Percentiles rank a stretch among this genome's conserved stretches.
phyloP scores from a whole-genome alignment of 495 filamentous ascomycete species.

The Neurospora tetraspora region DNA sequence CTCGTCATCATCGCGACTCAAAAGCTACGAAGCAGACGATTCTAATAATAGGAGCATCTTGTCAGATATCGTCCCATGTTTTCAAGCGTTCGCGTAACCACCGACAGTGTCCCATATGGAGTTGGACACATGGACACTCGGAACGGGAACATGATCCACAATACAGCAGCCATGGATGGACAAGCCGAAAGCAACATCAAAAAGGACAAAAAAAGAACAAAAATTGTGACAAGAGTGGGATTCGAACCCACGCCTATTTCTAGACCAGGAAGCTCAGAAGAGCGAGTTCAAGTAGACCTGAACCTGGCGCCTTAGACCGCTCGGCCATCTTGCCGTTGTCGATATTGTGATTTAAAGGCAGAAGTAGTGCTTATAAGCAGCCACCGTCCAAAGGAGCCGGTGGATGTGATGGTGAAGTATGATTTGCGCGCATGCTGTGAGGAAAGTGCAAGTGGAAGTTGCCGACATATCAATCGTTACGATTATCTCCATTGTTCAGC shows the following conservation, averaged over 20 bases:
- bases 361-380: background rate
- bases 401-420: background rate
- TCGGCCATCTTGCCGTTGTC: background rate
- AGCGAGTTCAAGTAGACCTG: background rate
- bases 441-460: background rate
- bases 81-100: background rate
- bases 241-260: conserved; percentile 9
- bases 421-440: background rate
- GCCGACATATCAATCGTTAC: background rate
- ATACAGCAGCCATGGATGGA: background rate
- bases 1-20: background rate
- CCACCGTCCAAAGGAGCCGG: background rate
- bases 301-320: background rate
- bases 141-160: background rate
- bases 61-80: background rate
- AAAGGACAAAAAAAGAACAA: background rate
- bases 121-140: too few species aligned
- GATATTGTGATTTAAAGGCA: background rate
- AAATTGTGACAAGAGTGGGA: conserved; percentile 8
- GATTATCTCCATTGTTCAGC: background rate
- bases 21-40: background rate
- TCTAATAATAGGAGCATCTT: background rate
- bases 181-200: background rate
- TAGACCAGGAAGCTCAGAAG: background rate
- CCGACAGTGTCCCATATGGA: background rate